phyloP scores from a whole-genome alignment of 2,329 filamentous ascomycete species.

The Dryadomyces quercivorus region DNA sequence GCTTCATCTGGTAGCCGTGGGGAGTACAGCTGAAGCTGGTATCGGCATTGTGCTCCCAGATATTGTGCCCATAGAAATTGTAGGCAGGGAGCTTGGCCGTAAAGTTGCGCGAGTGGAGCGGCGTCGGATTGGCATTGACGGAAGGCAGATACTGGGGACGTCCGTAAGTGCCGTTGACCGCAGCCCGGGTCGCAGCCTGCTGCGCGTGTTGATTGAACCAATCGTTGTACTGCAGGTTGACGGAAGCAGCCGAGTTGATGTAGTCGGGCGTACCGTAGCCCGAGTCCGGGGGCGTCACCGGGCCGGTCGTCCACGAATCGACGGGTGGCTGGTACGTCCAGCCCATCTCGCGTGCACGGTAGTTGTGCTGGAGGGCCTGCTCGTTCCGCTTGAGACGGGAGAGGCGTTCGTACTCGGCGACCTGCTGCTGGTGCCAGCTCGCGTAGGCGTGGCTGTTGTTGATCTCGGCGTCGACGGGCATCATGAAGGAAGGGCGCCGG shows the following conservation, averaged over 20 bases:
- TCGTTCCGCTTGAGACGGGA: conserved; percentile 29
- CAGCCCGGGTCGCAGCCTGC: conserved; percentile 26
- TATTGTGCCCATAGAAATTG: conserved; percentile 32
- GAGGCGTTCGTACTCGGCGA: conserved; percentile 37
- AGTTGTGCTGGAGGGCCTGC: conserved; percentile 19
- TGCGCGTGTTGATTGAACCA: conserved; percentile 37
- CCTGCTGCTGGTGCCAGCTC: conserved; percentile 41
- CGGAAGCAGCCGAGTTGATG: conserved; percentile 39
- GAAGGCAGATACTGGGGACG: conserved; percentile 6
- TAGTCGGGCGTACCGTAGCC: conserved; percentile 51
- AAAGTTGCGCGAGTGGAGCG: conserved; percentile 32
- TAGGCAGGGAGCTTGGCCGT: conserved; percentile 25
- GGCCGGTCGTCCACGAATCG: conserved; percentile 28
- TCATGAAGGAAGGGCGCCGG: conserved; percentile 34
- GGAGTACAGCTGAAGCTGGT: conserved; percentile 35
- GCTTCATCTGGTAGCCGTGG: conserved; percentile 28
- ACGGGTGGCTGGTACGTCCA: conserved; percentile 25
- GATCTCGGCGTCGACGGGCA: conserved; percentile 33
- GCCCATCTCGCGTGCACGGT: conserved; percentile 31
- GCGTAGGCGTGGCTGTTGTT: conserved; percentile 22
- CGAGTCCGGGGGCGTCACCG: conserved; percentile 47
- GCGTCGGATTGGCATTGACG: conserved; percentile 14
- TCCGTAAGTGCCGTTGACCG: conserved; percentile 19
- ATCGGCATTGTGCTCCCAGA: conserved; percentile 38
- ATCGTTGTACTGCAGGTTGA: conserved; percentile 44